Evolutionary conservation across 2,329 filamentous ascomycete genomes (phyloP).

Genomic region (Cryphonectria naterciae): DNA sequence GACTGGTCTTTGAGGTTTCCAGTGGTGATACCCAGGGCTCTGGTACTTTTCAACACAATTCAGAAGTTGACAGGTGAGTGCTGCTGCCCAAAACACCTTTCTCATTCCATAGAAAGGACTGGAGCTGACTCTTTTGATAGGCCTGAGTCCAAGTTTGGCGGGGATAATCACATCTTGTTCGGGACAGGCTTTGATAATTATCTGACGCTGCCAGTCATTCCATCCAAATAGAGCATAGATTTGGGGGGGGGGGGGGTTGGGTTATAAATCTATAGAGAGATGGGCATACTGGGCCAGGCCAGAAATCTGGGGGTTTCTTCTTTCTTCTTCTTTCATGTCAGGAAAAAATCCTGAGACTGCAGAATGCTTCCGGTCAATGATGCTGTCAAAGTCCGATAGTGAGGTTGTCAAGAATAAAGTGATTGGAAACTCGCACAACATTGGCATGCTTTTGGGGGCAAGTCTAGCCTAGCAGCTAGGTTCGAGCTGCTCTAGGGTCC

Average conservation of each 20-base stretch:
- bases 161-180: constrained; percentile 59
- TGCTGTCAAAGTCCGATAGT: not conserved
- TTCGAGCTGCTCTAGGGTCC: not conserved
- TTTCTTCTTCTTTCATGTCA: too few species aligned
- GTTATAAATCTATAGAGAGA: not conserved
- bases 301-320: not conserved
- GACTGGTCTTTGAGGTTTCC: constrained; percentile 59
- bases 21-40: constrained; percentile 63
- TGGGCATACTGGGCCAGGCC: not conserved
- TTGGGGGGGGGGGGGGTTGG: not conserved
- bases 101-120: not conserved
- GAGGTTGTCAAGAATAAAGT: not conserved
- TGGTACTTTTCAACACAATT: constrained; percentile 59
- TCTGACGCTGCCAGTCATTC: constrained; percentile 57
- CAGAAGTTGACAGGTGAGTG: constrained; percentile 50
- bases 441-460: not conserved
- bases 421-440: not conserved
- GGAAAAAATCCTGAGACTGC: not conserved
- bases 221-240: constrained; percentile 33
- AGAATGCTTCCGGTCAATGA: not conserved
- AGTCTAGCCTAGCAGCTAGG: not conserved
- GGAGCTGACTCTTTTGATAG: constrained; percentile 21
- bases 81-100: not conserved
- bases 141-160: constrained; percentile 58
- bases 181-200: constrained; percentile 53